phyloP scores from a whole-genome alignment of 2,329 filamentous ascomycete species.

The Sarocladiaceae sp. region DNA sequence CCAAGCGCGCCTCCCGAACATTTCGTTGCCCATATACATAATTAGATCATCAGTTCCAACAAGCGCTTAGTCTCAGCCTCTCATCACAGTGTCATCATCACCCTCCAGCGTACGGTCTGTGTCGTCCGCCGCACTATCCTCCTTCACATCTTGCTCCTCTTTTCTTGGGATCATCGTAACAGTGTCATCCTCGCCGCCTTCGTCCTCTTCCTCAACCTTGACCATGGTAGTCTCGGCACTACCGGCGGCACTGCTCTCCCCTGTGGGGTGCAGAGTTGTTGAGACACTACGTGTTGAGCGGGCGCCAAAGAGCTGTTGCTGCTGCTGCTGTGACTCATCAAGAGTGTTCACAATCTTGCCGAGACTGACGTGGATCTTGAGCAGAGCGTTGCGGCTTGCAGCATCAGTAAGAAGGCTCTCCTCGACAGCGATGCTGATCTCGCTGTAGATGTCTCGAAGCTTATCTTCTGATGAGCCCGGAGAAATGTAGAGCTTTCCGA shows the following conservation, averaged over 20 bases:
- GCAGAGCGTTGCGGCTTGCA: constrained; percentile 59
- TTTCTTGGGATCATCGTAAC: constrained; percentile 26
- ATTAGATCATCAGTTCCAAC: too few species aligned
- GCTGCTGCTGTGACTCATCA: constrained; percentile 34
- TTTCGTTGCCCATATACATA: too few species aligned
- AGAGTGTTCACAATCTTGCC: constrained; percentile 64
- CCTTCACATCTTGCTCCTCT: constrained; percentile 30
- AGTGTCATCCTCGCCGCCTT: constrained; percentile 35
- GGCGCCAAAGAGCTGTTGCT: constrained; percentile 14
- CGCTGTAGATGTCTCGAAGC: constrained; percentile 52
- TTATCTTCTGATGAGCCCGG: constrained; percentile 58
- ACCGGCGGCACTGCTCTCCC: constrained; percentile 31
- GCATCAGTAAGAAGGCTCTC: constrained; percentile 56
- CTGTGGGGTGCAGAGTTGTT: constrained; percentile 20
- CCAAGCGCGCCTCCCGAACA: too few species aligned
- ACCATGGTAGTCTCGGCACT: constrained; percentile 39
- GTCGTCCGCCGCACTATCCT: constrained; percentile 35
- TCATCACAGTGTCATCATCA: constrained; percentile 14
- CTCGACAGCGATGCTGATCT: constrained; percentile 60
- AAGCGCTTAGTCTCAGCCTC: constrained; percentile 6
- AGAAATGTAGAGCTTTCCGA: constrained; percentile 79
- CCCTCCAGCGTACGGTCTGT: constrained; percentile 28
- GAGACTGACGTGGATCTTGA: constrained; percentile 63
- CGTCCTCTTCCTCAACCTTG: constrained; percentile 31
- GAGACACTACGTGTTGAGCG: constrained; percentile 43